These are phyloP conservation scores for Leucocoprinus leucothites DNA, from an alignment of 768 basidiomycete species.

Conservation along the genomic window DNA sequence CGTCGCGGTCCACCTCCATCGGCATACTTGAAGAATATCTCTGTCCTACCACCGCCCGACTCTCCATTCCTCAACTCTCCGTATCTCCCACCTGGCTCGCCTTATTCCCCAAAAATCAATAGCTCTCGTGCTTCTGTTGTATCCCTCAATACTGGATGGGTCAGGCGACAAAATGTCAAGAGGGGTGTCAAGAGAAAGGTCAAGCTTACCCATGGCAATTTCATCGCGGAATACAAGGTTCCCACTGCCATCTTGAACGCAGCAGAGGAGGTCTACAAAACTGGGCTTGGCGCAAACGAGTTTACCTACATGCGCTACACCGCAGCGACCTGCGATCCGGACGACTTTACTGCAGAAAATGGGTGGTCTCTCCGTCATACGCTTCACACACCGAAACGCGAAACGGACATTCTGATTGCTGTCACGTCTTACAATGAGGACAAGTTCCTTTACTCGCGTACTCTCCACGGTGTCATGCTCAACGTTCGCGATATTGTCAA, in stretches of 20 bases:
- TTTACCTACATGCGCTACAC: constrained; percentile 97
- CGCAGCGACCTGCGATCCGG: constrained; percentile 88
- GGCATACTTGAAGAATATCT: neutral
- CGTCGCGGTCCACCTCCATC: constrained; percentile 1
- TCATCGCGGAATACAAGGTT: constrained; percentile 86
- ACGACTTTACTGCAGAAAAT: constrained; percentile 74
- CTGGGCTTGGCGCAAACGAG: constrained; percentile 67
- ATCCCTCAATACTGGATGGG: neutral
- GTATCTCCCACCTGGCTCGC: constrained; percentile 1
- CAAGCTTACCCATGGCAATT: constrained; percentile 90
- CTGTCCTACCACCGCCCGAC: neutral
- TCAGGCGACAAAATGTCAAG: constrained; percentile 81
- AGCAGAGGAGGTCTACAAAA: constrained; percentile 73
- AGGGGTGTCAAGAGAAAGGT: constrained; percentile 89
- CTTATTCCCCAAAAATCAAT: too few relatives aligned
- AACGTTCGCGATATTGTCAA: constrained; percentile 98
- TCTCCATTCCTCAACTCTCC: constrained; percentile 13
- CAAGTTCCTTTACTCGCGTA: constrained; percentile 85
- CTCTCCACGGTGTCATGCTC: constrained; percentile 93
- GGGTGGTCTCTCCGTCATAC: constrained; percentile 87
- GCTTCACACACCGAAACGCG: constrained; percentile 64
- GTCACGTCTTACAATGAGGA: constrained; percentile 94
- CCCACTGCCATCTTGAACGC: constrained; percentile 82
- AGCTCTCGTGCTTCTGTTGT: constrained; percentile 8
- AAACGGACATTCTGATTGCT: constrained; percentile 92